Percentiles rank a stretch among this genome's conserved stretches.
Conservation (phyloP, 169 alveolate species). For the Blepharisma undulans region DNA sequence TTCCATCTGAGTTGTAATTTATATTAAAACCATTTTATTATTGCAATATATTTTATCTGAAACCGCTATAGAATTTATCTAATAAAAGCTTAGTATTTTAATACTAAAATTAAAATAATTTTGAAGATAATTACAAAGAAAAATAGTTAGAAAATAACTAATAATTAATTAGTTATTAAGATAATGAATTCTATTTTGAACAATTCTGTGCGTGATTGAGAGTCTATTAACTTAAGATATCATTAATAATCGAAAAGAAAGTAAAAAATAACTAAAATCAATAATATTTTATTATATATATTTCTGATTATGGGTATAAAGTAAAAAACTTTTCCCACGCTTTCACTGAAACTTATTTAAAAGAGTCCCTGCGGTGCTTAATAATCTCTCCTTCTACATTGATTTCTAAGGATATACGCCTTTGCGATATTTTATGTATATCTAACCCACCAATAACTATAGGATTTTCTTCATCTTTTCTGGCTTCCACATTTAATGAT, state of each 20-base stretch:
- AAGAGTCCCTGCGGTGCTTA: neutral
- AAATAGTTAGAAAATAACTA: too few relatives aligned
- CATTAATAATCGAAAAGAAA: neutral
- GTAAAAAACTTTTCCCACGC: neutral
- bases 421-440: neutral
- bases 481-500: neutral
- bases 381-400: neutral
- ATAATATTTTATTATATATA: too few relatives aligned
- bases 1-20: too few relatives aligned
- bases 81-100: neutral
- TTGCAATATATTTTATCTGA: too few relatives aligned
- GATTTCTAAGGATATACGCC: neutral
- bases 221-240: neutral
- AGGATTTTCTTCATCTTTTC: neutral
- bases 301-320: too few relatives aligned
- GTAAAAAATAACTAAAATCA: neutral
- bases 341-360: neutral
- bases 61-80: too few relatives aligned
- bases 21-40: too few relatives aligned
- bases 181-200: neutral
- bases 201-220: neutral
- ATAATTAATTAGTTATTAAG: neutral
- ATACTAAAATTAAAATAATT: too few relatives aligned
- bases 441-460: neutral
- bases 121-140: too few relatives aligned